Percentiles rank a stretch among this genome's conserved stretches.
Evolutionary conservation across 306 rosid species (phyloP).

Genomic region (Prunus mira): DNA sequence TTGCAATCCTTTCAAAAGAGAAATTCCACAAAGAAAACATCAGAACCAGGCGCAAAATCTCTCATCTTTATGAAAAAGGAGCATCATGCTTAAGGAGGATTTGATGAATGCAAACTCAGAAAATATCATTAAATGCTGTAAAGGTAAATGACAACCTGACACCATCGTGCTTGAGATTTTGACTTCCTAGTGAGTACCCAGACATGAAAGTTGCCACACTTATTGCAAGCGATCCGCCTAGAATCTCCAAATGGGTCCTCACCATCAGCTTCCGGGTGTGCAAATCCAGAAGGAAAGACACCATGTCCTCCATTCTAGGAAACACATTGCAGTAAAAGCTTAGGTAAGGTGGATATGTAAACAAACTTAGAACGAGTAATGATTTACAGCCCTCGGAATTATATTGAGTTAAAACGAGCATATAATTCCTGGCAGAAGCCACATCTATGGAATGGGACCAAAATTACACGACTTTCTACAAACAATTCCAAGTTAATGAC

Average conservation of each 20-base stretch:
- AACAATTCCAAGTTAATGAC: not conserved
- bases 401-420: constrained; percentile 2
- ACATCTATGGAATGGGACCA: not conserved
- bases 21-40: constrained; percentile 26
- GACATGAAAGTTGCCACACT: constrained; percentile 70
- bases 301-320: constrained; percentile 72
- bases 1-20: constrained; percentile 74
- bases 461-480: not conserved
- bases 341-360: constrained; percentile 29
- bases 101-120: constrained; percentile 21
- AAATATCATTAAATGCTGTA: constrained; percentile 9
- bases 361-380: constrained; percentile 10
- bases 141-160: constrained; percentile 66
- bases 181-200: constrained; percentile 82
- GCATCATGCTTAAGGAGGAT: constrained; percentile 6
- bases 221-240: constrained; percentile 84
- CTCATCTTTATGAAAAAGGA: constrained; percentile 6
- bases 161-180: constrained; percentile 93
- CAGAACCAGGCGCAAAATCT: constrained; percentile 7
- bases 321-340: constrained; percentile 37
- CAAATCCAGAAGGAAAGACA: constrained; percentile 62
- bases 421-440: constrained; percentile 1
- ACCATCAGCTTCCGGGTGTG: constrained; percentile 56
- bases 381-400: not conserved
- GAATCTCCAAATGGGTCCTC: constrained; percentile 77